Evolutionary conservation across 805 yeast species (phyloP), one percentile per base, ranked within the genome.

Genomic region (Blastobotrys robertii): DNA sequence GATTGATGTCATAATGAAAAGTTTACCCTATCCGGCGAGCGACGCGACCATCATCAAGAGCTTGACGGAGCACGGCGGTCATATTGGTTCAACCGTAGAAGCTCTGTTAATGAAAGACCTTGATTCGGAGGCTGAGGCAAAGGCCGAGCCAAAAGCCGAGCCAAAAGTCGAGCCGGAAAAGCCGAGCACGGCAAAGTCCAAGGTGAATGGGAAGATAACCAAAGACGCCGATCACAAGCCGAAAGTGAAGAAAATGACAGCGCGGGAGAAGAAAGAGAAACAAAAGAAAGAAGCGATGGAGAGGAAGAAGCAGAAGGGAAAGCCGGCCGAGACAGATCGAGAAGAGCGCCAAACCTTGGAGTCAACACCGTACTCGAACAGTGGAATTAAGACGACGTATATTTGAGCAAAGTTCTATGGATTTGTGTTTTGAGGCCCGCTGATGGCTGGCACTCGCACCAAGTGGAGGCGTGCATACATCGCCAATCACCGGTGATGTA

Each of bases 71-170:
- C 54, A 57, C 38, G 42, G 50, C 16, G 57, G 55, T 16, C 48
- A 50, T 14, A 60, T 59, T 8, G 53, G 48, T n/a, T 43, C 44
- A 2, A 56, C 56, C 1, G 57, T 60, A 9, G 64, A 60, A 44
- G 56, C 48, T 19, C 44, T 60, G 8, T 34, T 60, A n/a, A n/a
- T n/a, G n/a, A n/a, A n/a, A n/a, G n/a, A n/a, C n/a, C n/a, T n/a
- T n/a, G n/a, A n/a, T n/a, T n/a, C n/a, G n/a, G n/a, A n/a, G 16
- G 38, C 54, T 48, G 47, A 38, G 6, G 49, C 49, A 11, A 39
- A 33, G 36, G 6, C 35, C 7, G 35, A 33, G 8, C 4, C 35
- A 8, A 15, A 4, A 11, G 35, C 35, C 4, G 35, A 13, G n/a
- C 15, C 35, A 30, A 30, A 11, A 11, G 33, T 30, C 33, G 13